Evolutionary conservation across 345 rosid species (phyloP), one percentile per base, ranked within the genome.

Genomic region (Bretschneidera sinensis): DNA sequence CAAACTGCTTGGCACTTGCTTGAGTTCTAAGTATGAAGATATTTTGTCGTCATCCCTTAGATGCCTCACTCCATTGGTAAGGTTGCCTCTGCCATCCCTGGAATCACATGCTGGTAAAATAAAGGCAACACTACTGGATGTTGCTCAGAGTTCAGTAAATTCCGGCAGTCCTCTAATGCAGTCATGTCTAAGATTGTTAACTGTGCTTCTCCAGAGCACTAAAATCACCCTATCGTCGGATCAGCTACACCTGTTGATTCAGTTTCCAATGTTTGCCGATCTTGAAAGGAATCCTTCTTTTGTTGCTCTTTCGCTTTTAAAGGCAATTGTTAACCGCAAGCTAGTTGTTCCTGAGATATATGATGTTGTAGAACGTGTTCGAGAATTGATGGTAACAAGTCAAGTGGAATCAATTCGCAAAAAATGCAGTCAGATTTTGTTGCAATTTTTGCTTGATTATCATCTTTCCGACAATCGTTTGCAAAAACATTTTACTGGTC

Each of bases 21-120:
- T 94, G 92, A 75, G 81, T 78, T 86, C 97, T 10, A 86, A 85
- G 68, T 88, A 88, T 66, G 95, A 90, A 80, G 86, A 86, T 67
- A 71, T 90, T 63, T 74, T 94, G 34, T 80, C 95, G 16, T 75
- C 84, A 55, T 82, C 92, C 48, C 81, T 94, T 51, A 81, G 82
- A 76, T 90, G 99, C 61, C 85, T 94, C 69, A 71, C 83, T 65
- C 78, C 76, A 64, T 68, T 90, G 63, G 68, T 94, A 60, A 78
- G 95, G 74, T 69, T 90, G 66, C 91, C 89, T 13, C 82, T 90
- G 65, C 96, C 90, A 25, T 83, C 95, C 48, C 86, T 94, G 55
- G 76, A 76, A 49, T 71, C 86, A 18, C 82, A 79, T 69, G 86
- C 92, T 64, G 97, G 90, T 61, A 82, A 77, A 76, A 69, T 94